A percentile compares a stretch with the other conserved stretches of the same genome.
Conservation (phyloP, 1,139 yeast genomes). For the Nakaseomyces nivariensis region DNA sequence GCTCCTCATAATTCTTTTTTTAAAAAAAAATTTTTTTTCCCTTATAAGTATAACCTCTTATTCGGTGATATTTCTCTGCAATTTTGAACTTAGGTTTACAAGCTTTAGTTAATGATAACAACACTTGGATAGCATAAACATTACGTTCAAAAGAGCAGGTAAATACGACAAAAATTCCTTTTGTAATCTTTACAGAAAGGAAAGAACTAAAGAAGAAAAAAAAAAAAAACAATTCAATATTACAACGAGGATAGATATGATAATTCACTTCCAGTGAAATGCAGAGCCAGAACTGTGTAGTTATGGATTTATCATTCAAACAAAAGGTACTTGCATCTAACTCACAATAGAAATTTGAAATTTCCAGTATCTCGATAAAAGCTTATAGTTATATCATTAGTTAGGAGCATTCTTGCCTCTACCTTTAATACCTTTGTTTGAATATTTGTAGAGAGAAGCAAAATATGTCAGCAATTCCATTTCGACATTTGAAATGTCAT, state of each 20-base stretch:
- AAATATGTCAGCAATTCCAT: slow-evolving; percentile 64
- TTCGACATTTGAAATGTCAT: slow-evolving; percentile 51
- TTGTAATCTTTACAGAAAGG: background rate
- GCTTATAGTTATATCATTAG: no score
- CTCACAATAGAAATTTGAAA: no score
- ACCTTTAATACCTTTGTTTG: slow-evolving; percentile 85
- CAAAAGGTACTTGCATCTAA: no score
- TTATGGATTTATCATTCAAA: background rate
- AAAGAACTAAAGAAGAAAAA: background rate
- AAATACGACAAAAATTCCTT: background rate
- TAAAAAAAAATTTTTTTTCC: no score
- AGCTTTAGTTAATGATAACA: no score
- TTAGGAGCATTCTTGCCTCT: slow-evolving; percentile 47
- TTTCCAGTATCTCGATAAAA: no score
- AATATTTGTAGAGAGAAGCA: slow-evolving; percentile 71
- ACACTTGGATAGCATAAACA: no score
- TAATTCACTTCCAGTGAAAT: background rate
- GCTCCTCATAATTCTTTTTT: no score
- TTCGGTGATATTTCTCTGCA: no score
- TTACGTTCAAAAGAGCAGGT: background rate
- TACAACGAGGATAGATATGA: background rate
- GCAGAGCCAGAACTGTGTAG: background rate
- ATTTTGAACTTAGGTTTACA: no score
- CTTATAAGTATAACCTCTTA: no score
- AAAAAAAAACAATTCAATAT: background rate